Evolutionary conservation across 768 basidiomycete species (phyloP).

Genomic region (Psilocybe cyanescens): DNA sequence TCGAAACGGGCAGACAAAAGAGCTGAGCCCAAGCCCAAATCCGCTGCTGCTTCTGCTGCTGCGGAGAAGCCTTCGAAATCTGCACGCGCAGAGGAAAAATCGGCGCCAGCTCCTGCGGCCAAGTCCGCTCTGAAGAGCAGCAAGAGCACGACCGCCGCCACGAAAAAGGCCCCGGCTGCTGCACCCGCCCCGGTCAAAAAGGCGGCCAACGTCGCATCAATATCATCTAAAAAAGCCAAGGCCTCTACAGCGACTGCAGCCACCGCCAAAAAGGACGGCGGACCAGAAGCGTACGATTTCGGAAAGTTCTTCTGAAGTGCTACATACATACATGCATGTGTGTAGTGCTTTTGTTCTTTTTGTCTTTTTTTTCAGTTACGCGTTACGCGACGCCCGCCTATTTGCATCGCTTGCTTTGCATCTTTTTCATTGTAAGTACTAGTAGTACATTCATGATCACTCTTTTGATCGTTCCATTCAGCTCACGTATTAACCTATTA

Average conservation of each 20-base stretch:
- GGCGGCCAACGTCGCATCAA: constrained; percentile 39
- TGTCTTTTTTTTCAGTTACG: no score
- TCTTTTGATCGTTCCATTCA: no score
- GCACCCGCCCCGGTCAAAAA: constrained; percentile 22
- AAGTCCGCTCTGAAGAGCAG: constrained; percentile 18
- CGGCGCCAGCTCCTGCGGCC: neutral
- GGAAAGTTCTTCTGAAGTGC: constrained; percentile 51
- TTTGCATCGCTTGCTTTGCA: no score
- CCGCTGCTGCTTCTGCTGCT: neutral
- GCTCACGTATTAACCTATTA: no score
- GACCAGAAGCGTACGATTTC: constrained; percentile 57
- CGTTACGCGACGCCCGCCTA: no score
- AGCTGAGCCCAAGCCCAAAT: constrained; percentile 3
- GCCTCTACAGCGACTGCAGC: constrained; percentile 11
- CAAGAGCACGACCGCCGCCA: neutral
- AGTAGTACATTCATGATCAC: no score
- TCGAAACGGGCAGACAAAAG: constrained; percentile 20
- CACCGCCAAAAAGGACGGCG: neutral
- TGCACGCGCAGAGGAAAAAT: constrained; percentile 22
- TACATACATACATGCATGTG: neutral
- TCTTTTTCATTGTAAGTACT: no score
- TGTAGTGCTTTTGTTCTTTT: no score
- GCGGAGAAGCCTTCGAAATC: constrained; percentile 25
- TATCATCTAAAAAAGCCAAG: constrained; percentile 25
- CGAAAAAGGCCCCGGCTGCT: neutral